These are phyloP conservation scores for Penicillium taxi DNA, from an alignment of 495 filamentous ascomycete genomes.

Conservation along the genomic window DNA sequence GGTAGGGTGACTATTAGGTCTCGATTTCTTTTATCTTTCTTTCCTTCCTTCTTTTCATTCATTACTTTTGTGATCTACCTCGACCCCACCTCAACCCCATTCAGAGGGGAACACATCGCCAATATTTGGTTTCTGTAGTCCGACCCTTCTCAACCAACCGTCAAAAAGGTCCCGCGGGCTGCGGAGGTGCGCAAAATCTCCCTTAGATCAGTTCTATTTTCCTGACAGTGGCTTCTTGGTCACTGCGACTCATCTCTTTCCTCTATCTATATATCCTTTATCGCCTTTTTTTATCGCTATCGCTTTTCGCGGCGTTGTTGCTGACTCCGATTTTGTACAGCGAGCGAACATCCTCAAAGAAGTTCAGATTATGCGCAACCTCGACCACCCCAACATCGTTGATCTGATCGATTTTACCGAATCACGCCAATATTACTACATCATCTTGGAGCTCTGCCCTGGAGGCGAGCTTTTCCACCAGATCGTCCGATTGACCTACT, in stretches of 20 bases:
- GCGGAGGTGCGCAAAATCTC: constrained; percentile 84
- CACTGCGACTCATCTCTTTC: too few relatives aligned
- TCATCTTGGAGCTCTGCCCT: constrained; percentile 88
- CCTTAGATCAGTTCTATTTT: constrained; percentile 16
- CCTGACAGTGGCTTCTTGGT: constrained; percentile 9
- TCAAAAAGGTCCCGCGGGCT: constrained; percentile 87
- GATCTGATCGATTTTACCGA: constrained; percentile 90
- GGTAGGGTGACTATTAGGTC: constrained; percentile 48
- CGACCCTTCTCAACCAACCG: constrained; percentile 84
- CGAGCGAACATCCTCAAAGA: constrained; percentile 96
- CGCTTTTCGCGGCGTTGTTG: background rate
- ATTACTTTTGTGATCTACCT: constrained; percentile 4
- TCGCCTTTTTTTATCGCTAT: background rate
- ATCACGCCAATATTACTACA: constrained; percentile 92
- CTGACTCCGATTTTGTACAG: constrained; percentile 37
- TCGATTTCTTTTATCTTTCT: constrained; percentile 13
- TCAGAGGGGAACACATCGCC: constrained; percentile 20
- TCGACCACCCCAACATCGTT: constrained; percentile 93
- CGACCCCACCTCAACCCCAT: constrained; percentile 3
- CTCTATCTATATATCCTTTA: too few relatives aligned
- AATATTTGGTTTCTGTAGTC: constrained; percentile 42
- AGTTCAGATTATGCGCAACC: constrained; percentile 94
- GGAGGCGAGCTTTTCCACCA: constrained; percentile 98
- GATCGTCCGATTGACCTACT: constrained; percentile 96
- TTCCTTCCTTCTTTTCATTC: constrained; percentile 13